phyloP scores from a whole-genome alignment of 2,329 filamentous ascomycete genomes.

The Hypoxylon sp. region DNA sequence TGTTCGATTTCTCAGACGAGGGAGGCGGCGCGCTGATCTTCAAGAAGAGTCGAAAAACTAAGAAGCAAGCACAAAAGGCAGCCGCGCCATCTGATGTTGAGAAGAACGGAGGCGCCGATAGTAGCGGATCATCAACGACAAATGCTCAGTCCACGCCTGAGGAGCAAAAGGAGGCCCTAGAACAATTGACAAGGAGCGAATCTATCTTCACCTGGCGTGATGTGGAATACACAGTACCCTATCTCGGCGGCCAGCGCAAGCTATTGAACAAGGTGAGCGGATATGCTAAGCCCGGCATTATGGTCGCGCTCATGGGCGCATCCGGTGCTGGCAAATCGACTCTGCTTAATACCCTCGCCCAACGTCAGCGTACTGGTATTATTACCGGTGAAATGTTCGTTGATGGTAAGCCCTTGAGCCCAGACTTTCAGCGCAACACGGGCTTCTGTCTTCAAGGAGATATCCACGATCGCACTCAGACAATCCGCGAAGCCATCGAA shows the following conservation, averaged over 20 bases:
- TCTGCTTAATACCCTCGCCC: conserved; percentile 80
- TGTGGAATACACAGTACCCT: conserved; percentile 80
- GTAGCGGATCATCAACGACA: conserved; percentile 49
- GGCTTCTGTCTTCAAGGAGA: conserved; percentile 82
- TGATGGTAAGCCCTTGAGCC: conserved; percentile 72
- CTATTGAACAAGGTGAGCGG: conserved; percentile 79
- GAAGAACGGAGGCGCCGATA: conserved; percentile 58
- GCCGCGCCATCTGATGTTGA: conserved; percentile 69
- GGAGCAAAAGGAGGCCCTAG: conserved; percentile 56
- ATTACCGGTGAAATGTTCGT: conserved; percentile 80
- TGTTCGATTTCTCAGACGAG: conserved; percentile 71
- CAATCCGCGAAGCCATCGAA: conserved; percentile 87
- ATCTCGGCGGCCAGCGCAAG: conserved; percentile 71
- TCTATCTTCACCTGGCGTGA: conserved; percentile 80
- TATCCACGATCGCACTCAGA: conserved; percentile 78
- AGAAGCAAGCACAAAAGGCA: conserved; percentile 64
- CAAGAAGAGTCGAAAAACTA: conserved; percentile 75
- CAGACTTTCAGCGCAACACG: conserved; percentile 77
- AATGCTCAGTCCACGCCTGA: conserved; percentile 38
- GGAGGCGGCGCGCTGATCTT: conserved; percentile 80
- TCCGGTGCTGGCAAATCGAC: conserved; percentile 89
- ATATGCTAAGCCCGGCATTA: conserved; percentile 83
- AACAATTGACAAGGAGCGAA: conserved; percentile 69
- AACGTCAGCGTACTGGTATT: conserved; percentile 77
- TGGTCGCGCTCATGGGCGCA: conserved; percentile 86